Evolutionary conservation across 495 filamentous ascomycete genomes (phyloP), one percentile per base, ranked within the genome.

Genomic region (Penicillium chermesinum): DNA sequence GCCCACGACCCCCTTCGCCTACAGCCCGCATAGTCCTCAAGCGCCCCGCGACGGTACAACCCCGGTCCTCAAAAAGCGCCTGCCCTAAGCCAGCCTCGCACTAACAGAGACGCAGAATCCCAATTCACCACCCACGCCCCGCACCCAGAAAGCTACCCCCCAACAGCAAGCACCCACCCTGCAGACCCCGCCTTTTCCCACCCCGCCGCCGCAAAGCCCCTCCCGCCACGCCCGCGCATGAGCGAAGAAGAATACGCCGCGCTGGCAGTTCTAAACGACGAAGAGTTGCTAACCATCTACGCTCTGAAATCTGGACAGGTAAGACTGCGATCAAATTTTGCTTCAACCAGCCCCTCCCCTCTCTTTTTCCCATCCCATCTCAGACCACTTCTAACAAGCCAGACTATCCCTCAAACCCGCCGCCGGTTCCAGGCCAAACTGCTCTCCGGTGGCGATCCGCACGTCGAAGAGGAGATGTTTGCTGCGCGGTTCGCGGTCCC

Each of bases 391-490:
- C 48, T 39, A 40, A 50, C 20, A 47, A 40, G 1, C 27, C 37
- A 66, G 65, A 67, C 70, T 46, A 57, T 73, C 49, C 69, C 70
- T 2, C 65, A 70, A 62, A 62, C 67, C 21, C 65, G 67, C 37
- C 65, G 68, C 25, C 63, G 61, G 38, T 71, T 73, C 49, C 51
- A 61, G 32, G 54, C 67, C 1, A 67, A 63, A 40, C 48, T 71
- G 2, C 52, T 73, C 41, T 56, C 64, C 7, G 56, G 64, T 7
- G 58, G 62, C 8, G 59, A 69, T 48, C 54, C 57, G 0, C 34
- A 45, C 7, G 34, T 50, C n/a, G 66, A 65, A 30, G 58, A 65
- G 13, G 53, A 63, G 3, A 51, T 69, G 12, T 61, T 62, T 32
- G 61, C 55, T 3, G 61, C 62, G 10, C 54, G 61, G 14, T 66